These are phyloP conservation scores for Taphrina flavorubra DNA, from an alignment of 1,139 yeast genomes.

Conservation along the genomic window DNA sequence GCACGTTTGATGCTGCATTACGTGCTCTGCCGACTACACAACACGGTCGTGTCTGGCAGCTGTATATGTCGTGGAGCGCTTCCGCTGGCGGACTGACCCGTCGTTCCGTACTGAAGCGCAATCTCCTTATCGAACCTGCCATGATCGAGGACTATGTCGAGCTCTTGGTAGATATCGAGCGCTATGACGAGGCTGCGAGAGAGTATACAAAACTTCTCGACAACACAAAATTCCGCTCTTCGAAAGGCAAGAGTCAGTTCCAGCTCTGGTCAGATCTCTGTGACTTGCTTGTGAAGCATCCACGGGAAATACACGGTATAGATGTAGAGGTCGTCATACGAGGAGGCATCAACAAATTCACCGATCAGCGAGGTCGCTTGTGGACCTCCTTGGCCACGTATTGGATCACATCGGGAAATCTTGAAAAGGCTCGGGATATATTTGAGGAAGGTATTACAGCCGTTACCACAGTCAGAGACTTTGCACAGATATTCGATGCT, in stretches of 20 bases:
- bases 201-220: slow-evolving; percentile 51
- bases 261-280: slow-evolving; percentile 60
- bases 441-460: slow-evolving; percentile 58
- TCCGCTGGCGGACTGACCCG: slow-evolving; percentile 57
- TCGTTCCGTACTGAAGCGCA: slow-evolving; percentile 57
- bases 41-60: slow-evolving; percentile 68
- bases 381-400: slow-evolving; percentile 61
- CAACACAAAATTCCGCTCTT: slow-evolving; percentile 52
- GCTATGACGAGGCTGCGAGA: slow-evolving; percentile 49
- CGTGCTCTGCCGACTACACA: slow-evolving; percentile 59
- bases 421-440: slow-evolving; percentile 57
- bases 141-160: slow-evolving; percentile 52
- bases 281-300: slow-evolving; percentile 54
- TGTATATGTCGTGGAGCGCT: slow-evolving; percentile 60
- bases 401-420: slow-evolving; percentile 54
- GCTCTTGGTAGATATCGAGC: slow-evolving; percentile 48
- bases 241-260: slow-evolving; percentile 54
- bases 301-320: slow-evolving; percentile 45
- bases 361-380: slow-evolving; percentile 66
- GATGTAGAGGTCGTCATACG: slow-evolving; percentile 54
- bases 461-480: slow-evolving; percentile 65
- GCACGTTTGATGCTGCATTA: slow-evolving; percentile 62
- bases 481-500: slow-evolving; percentile 67
- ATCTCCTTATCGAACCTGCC: slow-evolving; percentile 55
- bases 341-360: slow-evolving; percentile 58